Evolutionary conservation across 768 basidiomycete genomes (phyloP), one percentile per base, ranked within the genome.

Genomic region (Tephrocybe sp.): DNA sequence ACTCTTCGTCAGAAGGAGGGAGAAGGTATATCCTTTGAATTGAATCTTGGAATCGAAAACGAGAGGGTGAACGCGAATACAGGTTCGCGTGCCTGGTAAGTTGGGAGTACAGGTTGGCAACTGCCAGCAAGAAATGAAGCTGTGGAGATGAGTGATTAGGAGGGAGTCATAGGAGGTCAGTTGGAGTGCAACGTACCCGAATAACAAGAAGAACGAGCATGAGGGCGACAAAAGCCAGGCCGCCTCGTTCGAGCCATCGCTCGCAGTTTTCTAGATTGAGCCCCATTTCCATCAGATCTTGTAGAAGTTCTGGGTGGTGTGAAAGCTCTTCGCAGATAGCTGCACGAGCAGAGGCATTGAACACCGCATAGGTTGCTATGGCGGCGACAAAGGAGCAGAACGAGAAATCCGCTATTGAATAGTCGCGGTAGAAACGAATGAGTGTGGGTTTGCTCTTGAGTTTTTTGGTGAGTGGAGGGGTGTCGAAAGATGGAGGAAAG

Each of bases 251-350:
- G 40, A 89, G 75, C 84, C 85, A 88, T 49, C 77, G 75, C 60
- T 91, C 89, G 62, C 90, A 91, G 55, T 89, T 88, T 66, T 91
- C 88, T 36, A 87, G 66, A 57, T 77, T 86, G 58, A 91, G 71
- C 0, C 88, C 88, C 60, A 86, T 76, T 61, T 87, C 84, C 42
- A 78, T 73, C 67, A 88, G 66, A 56, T 80, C 81, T 8, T 81
- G 80, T 67, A 90, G 76, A 34, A 91, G 69, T 61, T 90, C 88
- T 15, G 88, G 84, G 47, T 89, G 84, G 42, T 82, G 75, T 3
- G 86, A 84, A 22, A 90, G 69, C 58, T 86, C 83, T 57, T 90
- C 88, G 68, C 89, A 91, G 2, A 88, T 66, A 15, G 73, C 74
- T 1, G 83, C 72, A 25, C 85, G 79, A 24, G 80, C 70, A 13